Percentiles rank a stretch among this genome's conserved stretches.
phyloP scores from a whole-genome alignment of 139 green algal genomes.

The Pleodorina starrii region DNA sequence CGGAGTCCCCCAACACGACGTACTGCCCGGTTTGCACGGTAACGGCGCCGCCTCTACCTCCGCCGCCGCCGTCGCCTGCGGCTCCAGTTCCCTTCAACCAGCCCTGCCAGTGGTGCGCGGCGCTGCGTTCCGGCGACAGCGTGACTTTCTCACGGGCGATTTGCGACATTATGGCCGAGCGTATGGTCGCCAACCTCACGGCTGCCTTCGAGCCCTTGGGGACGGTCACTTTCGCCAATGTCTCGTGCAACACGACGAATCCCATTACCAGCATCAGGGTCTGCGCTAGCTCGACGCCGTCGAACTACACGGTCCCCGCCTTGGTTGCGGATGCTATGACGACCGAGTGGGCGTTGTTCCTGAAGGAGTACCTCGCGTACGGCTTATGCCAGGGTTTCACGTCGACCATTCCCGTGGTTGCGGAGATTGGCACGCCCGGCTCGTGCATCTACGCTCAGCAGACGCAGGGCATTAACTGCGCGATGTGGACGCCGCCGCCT shows the following conservation, averaged over 20 bases:
- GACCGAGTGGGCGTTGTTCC: background rate
- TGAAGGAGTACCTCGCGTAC: too few relatives aligned
- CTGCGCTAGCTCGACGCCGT: background rate
- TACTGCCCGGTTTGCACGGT: slow-evolving; percentile 35
- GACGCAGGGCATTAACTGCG: too few relatives aligned
- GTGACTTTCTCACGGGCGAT: background rate
- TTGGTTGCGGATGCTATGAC: background rate
- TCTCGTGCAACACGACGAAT: background rate
- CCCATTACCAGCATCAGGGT: background rate
- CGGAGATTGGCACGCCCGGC: too few relatives aligned
- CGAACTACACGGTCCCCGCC: background rate
- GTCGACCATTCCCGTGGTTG: too few relatives aligned
- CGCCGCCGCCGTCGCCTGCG: background rate
- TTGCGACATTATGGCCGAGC: background rate
- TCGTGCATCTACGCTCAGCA: too few relatives aligned
- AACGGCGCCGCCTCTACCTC: background rate
- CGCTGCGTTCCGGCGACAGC: background rate
- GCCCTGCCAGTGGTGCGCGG: background rate
- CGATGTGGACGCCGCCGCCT: background rate
- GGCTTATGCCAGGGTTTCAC: too few relatives aligned
- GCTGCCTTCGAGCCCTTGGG: background rate
- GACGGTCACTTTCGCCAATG: background rate
- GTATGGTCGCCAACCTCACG: background rate
- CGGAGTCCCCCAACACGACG: slow-evolving; percentile 9
- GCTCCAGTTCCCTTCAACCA: background rate